phyloP scores from a whole-genome alignment of 495 filamentous ascomycete species.

The Tuber umbilicatum region DNA sequence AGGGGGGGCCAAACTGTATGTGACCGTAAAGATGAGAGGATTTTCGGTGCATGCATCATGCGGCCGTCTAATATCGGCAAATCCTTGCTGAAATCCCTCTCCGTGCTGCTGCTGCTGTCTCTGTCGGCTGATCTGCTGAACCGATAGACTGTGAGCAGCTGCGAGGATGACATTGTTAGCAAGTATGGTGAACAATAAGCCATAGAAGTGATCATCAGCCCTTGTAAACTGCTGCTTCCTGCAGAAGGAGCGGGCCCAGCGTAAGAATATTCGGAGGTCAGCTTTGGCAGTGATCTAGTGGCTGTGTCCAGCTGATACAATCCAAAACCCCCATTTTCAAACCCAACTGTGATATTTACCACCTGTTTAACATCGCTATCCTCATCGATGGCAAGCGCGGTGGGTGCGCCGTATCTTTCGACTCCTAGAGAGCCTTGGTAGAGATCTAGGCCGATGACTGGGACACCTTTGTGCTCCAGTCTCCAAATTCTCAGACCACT shows the following conservation, averaged over 20 bases:
- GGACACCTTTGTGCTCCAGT: conserved; percentile 46
- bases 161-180: conserved; percentile 58
- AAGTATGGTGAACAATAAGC: conserved; percentile 70
- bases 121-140: conserved; percentile 46
- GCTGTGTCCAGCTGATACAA: conserved; percentile 56
- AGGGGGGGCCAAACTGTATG: conserved; percentile 72
- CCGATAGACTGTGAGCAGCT: conserved; percentile 67
- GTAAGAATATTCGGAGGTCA: conserved; percentile 38
- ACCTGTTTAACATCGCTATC: conserved; percentile 40
- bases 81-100: conserved; percentile 24
- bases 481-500: conserved; percentile 73
- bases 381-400: conserved; percentile 60
- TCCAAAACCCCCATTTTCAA: conserved; percentile 65
- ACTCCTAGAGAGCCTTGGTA: conserved; percentile 28
- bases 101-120: neutral
- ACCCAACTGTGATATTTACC: conserved; percentile 63
- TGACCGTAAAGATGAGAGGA: conserved; percentile 76
- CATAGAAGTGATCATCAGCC: conserved; percentile 66
- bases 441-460: conserved; percentile 49
- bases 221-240: conserved; percentile 45
- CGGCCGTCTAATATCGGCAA: conserved; percentile 22
- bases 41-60: conserved; percentile 46
- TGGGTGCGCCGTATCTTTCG: conserved; percentile 49
- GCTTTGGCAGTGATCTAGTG: conserved; percentile 45
- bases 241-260: conserved; percentile 15